Evolutionary conservation across 129 eudicot species (phyloP), one percentile per base, ranked within the genome.

Genomic region (Deinandra increscens): DNA sequence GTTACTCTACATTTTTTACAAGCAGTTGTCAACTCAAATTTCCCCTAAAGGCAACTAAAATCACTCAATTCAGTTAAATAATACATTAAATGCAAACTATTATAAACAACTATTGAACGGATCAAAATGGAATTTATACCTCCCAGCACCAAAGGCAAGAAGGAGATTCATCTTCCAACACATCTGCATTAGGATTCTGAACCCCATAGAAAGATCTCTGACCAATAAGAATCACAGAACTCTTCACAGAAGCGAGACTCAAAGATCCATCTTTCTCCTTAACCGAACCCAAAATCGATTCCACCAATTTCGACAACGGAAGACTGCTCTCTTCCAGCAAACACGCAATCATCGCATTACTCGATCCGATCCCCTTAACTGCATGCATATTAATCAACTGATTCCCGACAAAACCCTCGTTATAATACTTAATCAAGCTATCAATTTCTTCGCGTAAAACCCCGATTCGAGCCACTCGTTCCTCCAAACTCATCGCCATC

Each of bases 91-190:
- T 37, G 41, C 33, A 63, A 22, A 10, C 8, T n/a, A 18, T 17
- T n/a, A 38, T 2, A 37, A 15, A n/a, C n/a, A n/a, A n/a, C n/a
- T n/a, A n/a, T n/a, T 20, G 6, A 44, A 12, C 0, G 15, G 14
- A 26, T 11, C 9, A 62, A 46, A 7, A 42, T 23, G 0, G 3
- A 31, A 9, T 38, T 10, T 70, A 62, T 77, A 94, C 99, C 99
- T 94, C 99, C 99, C 99, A 89, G 19, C 96, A 89, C 99, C 99
- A 89, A 54, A 89, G 96, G 48, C 89, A 84, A 42, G 83, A 80
- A 64, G 76, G 78, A 5, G 86, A 38, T 37, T 94, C 99, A 61
- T 94, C 99, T 78, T 94, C 97, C 81, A 89, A 71, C 58, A 94
- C 87, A 85, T 94, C 97, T 23, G 86, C 93, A 80, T 89, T 90